Evolutionary conservation across 2,329 filamentous ascomycete genomes (phyloP).

Genomic region (Microsporum canis): DNA sequence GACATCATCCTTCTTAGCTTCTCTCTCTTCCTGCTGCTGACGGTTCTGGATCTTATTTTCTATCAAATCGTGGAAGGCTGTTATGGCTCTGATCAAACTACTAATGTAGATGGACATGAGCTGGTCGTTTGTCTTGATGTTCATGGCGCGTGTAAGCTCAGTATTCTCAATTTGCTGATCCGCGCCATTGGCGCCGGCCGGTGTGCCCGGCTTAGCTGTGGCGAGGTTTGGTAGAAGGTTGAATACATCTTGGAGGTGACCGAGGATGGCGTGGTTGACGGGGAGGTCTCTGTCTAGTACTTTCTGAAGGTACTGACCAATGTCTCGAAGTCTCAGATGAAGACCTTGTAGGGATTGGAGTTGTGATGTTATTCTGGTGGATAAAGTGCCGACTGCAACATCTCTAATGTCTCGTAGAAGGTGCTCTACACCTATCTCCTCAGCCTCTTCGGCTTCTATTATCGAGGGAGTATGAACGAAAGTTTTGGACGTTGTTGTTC

Average conservation of each 20-base stretch:
- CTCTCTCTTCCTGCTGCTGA: slow-evolving; percentile 92
- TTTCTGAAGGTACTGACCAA: slow-evolving; percentile 89
- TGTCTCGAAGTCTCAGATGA: slow-evolving; percentile 87
- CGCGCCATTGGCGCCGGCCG: slow-evolving; percentile 45
- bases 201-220: slow-evolving; percentile 53
- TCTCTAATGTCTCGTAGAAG: slow-evolving; percentile 95
- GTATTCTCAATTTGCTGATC: slow-evolving; percentile 55
- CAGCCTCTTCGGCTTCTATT: slow-evolving; percentile 97
- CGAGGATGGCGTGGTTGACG: slow-evolving; percentile 92
- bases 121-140: slow-evolving; percentile 98
- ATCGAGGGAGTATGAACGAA: slow-evolving; percentile 97
- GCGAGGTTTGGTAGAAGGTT: slow-evolving; percentile 94
- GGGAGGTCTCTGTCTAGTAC: slow-evolving; percentile 86
- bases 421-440: slow-evolving; percentile 98
- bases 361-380: slow-evolving; percentile 93
- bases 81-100: slow-evolving; percentile 93
- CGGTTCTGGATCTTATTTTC: slow-evolving; percentile 99
- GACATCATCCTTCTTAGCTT: slow-evolving; percentile 61
- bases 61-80: slow-evolving; percentile 96
- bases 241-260: slow-evolving; percentile 98
- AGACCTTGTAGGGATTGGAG: slow-evolving; percentile 93
- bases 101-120: slow-evolving; percentile 97
- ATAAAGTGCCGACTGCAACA: slow-evolving; percentile 91
- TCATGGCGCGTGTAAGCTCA: slow-evolving; percentile 92
- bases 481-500: slow-evolving; percentile 90